phyloP scores from a whole-genome alignment of 1,284 basidiomycete species.

The Tremellales sp. region DNA sequence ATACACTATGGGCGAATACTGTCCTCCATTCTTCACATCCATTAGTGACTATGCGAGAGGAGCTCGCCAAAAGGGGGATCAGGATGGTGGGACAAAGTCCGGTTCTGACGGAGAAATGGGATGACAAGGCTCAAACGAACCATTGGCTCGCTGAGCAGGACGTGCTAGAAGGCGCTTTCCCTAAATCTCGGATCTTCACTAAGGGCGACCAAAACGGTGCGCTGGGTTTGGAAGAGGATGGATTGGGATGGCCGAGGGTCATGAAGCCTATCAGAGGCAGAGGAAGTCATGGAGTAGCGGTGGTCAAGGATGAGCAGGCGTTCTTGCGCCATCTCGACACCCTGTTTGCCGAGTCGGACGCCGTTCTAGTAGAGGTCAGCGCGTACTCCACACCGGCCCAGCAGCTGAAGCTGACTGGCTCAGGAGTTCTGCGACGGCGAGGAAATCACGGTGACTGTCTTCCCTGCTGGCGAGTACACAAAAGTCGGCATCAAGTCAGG shows the following conservation, averaged over 20 bases:
- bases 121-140: conserved; percentile 36
- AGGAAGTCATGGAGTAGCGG: conserved; percentile 30
- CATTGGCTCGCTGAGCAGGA: conserved; percentile 19
- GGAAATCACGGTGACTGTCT: conserved; percentile 36
- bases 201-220: conserved; percentile 5
- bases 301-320: conserved; percentile 15
- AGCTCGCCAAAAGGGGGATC: conserved; percentile 9
- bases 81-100: conserved; percentile 28
- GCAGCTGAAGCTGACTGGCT: neutral
- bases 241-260: conserved; percentile 12
- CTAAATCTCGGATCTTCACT: conserved; percentile 10
- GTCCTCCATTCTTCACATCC: conserved; percentile 27
- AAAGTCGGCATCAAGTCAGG: conserved; percentile 17
- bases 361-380: conserved; percentile 25
- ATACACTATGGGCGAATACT: conserved; percentile 34
- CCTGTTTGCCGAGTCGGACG: conserved; percentile 25
- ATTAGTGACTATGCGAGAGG: conserved; percentile 15
- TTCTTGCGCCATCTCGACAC: conserved; percentile 3
- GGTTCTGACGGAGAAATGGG: conserved; percentile 22
- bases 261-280: conserved; percentile 35
- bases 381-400: neutral
- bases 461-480: conserved; percentile 33
- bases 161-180: conserved; percentile 18
- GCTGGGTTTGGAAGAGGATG: neutral
- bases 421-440: conserved; percentile 29